Evolutionary conservation across 1,284 basidiomycete genomes (phyloP), one percentile per base, ranked within the genome.

Genomic region (Thelephora terrestris): DNA sequence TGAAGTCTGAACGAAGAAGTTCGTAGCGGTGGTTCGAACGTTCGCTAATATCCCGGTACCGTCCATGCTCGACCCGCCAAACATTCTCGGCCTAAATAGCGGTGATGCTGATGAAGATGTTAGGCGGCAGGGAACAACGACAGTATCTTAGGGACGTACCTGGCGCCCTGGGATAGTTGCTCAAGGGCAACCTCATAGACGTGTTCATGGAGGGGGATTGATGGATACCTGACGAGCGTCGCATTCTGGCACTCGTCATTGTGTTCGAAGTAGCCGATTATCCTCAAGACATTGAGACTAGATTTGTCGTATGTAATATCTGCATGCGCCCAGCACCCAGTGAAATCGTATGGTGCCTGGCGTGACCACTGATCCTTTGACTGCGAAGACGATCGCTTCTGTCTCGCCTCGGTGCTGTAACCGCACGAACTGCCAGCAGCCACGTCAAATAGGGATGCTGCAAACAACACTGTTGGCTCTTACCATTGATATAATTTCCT

Each of bases 1-100:
- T 47, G 23, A 57, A 52, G 44, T 62, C 61, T n/a, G 36, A 25
- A 1, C 43, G 21, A 7, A 54, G 53, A 17, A 62, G 38, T 2
- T 48, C 34, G 43, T 49, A 56, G 23, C 51, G 51, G 20, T 32
- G 14, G 35, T 51, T 52, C 24, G 47, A 17, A 38, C 17, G 20
- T 38, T 4, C 20, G 12, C 12, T 7, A 24, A 52, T 45, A 27
- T 51, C 51, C 21, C 25, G 42, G 43, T 56, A 52, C 21, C 34
- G 20, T 17, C 36, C 35, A 21, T 29, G 7, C 18, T 27, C 35
- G 25, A 50, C 39, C 45, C 53, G 36, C 12, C 45, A 35, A 14
- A 32, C 43, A 40, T 56, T 56, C 18, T 25, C 23, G 10, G 35
- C 34, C 43, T 55, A 47, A 34, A 56, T 48, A n/a, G 52, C 49